Evolutionary conservation across 1,284 basidiomycete species (phyloP), one percentile per base, ranked within the genome.

Genomic region (Microbotryomycetes sp.): DNA sequence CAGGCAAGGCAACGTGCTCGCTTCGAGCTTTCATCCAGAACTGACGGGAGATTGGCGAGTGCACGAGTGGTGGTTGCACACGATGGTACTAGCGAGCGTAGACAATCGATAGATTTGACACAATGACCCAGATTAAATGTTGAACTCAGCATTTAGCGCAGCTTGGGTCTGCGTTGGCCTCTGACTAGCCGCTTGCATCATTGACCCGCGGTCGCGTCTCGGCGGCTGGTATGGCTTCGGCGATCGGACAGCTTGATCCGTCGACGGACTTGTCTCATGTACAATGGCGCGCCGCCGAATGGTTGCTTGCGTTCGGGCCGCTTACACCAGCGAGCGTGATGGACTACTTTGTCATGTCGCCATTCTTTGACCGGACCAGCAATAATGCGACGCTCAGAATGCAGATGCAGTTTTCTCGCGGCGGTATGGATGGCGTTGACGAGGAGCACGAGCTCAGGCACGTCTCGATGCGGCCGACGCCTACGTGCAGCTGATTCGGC

Each of bases 11-110:
- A 80, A 80, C 45, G 85, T 92, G 72, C 78, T 97, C 55, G 81
- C 92, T 29, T 94, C 92, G 2, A 89, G 86, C 2, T 97, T 97
- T 79, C 94, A 97, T 73, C 94, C 94, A 0, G 94, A 97, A 76
- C 79, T 97, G 49, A 45, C 89, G 18, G 81, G 81, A 45, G 94
- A 98, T 74, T 78, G 82, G 59, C 83, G 94, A 35, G 88, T 97
- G 72, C 93, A 97, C 74, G 86, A 92, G 66, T 91, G 67, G 64
- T 69, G 61, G 64, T 50, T 63, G 0, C 28, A 46, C 24, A 54
- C 59, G 21, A 53, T 67, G 52, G 62, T 67, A 0, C 21, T 60
- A n/a, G n/a, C n/a, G n/a, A n/a, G n/a, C n/a, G n/a, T n/a, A n/a
- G n/a, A n/a, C n/a, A n/a, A n/a, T n/a, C n/a, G n/a, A n/a, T n/a